A percentile compares a stretch with the other conserved stretches of the same genome.
phyloP scores from a whole-genome alignment of 805 yeast species.

The Wickerhamiella shivajii region DNA sequence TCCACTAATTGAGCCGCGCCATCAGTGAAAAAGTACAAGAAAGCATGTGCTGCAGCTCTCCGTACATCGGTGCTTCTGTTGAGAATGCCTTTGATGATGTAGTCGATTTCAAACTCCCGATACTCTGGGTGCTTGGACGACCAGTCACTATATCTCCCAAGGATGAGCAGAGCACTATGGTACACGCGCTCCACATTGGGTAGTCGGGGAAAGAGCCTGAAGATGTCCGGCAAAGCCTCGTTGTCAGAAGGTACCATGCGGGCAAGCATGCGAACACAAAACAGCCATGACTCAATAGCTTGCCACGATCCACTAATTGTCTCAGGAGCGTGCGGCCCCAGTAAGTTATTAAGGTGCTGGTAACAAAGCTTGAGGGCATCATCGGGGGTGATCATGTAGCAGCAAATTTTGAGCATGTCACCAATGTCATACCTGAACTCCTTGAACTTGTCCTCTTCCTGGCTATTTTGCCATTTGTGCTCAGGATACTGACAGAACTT shows the following conservation, averaged over 20 bases:
- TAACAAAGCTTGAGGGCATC: conserved; percentile 34
- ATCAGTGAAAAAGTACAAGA: conserved; percentile 89
- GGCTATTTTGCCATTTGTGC: conserved; percentile 60
- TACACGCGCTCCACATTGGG: conserved; percentile 65
- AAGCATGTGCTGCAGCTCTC: conserved; percentile 82
- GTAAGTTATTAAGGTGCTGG: conserved; percentile 1
- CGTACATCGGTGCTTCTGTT: conserved; percentile 35
- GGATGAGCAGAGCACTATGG: conserved; percentile 82
- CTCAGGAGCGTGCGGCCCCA: not conserved
- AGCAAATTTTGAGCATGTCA: conserved; percentile 91
- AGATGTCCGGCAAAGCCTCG: conserved; percentile 4
- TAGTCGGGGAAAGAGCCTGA: conserved; percentile 27
- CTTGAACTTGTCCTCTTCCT: conserved; percentile 81
- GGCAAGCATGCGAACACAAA: conserved; percentile 87
- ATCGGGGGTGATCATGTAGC: conserved; percentile 72
- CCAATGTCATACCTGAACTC: conserved; percentile 96
- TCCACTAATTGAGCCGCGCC: conserved; percentile 53
- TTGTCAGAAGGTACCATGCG: conserved; percentile 42
- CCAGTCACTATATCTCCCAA: conserved; percentile 97
- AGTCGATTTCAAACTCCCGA: conserved; percentile 68
- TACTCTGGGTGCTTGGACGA: conserved; percentile 72
- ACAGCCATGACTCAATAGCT: conserved; percentile 75
- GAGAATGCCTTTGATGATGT: conserved; percentile 64
- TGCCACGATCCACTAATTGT: conserved; percentile 39
- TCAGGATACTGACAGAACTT: conserved; percentile 40